Base-by-base conservation (phyloP, 768 basidiomycete genomes). In the Daedalea quercina region DNA sequence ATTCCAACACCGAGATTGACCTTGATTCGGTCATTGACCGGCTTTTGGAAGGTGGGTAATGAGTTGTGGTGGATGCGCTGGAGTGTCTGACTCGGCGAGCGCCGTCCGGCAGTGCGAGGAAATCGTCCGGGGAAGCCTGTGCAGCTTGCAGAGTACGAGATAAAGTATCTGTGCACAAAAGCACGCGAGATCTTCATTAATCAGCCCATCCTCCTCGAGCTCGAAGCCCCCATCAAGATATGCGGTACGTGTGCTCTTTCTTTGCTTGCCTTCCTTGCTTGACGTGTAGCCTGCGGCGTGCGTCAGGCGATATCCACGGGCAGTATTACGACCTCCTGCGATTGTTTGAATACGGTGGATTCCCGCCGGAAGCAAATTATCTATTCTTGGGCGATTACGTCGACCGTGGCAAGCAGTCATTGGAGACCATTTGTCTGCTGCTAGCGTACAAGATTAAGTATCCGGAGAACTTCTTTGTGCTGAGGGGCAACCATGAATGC, bases 391-490 rank as follows among this genome's bases (percentile, higher is more conserved):
- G 95, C 57, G 95, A 99, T 74, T 99, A 99, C 67, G 95, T 99
- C 65, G 95, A 99, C 75, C 87, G 95, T 69, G 95, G 95, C 63
- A 99, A 99, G 73, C 95, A 99, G 71, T 93, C 90, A 44, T 81
- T 99, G 64, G 95, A 99, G 76, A 99, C 95, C n/a, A 99, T 99
- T 69, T 97, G 95, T 69, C 84, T 99, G 44, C 80, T 99, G 54
- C 84, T 99, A 60, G 94, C 95, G 44, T 99, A 99, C 88, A 99
- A 99, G 82, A 95, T 95, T 80, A 99, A 98, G 80, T 99, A 97
- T 78, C 95, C 95, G 49, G 95, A 99, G 82, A 99, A 99, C 79
- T 99, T 99, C 77, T 99, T 99, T 77, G 94, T 99, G 70, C 81
- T 99, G 57, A 79, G 95, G 64, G 95, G 95, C 62, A 99, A 99